Evolutionary conservation across 208 protist species (phyloP).

Genomic region (Leishmania turanica): DNA sequence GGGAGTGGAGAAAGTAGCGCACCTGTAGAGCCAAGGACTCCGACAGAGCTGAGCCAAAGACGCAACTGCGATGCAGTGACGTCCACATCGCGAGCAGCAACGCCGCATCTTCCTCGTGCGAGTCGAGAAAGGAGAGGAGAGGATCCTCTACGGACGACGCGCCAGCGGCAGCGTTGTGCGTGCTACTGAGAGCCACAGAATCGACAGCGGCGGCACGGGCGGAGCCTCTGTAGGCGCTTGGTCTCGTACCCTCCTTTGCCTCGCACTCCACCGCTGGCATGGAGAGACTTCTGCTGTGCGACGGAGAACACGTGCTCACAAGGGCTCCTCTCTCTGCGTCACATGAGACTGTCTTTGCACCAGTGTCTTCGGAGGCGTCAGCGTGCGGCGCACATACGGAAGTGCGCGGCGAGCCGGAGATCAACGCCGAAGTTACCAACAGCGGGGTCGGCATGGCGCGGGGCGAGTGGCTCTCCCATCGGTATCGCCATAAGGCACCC

Average conservation of each 20-base stretch:
- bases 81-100: constrained; percentile 85
- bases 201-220: not conserved
- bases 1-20: constrained; percentile 70
- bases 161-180: not conserved
- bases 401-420: not conserved
- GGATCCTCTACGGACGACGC: constrained; percentile 31
- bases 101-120: constrained; percentile 71
- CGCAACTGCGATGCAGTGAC: constrained; percentile 72
- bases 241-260: not conserved
- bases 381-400: not conserved
- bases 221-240: not conserved
- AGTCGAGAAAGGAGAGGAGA: constrained; percentile 65
- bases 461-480: not conserved
- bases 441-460: not conserved
- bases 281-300: too few species aligned
- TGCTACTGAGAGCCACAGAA: too few species aligned
- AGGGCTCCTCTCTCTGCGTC: not conserved
- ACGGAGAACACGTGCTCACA: not conserved
- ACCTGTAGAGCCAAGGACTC: constrained; percentile 66
- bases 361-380: too few species aligned
- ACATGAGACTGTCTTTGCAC: not conserved
- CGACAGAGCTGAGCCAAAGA: constrained; percentile 74
- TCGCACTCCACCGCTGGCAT: not conserved
- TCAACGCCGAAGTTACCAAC: not conserved
- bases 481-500: constrained; percentile 58